Evolutionary conservation across 169 alveolate species (phyloP).

Genomic region (Plasmodium ovale): DNA sequence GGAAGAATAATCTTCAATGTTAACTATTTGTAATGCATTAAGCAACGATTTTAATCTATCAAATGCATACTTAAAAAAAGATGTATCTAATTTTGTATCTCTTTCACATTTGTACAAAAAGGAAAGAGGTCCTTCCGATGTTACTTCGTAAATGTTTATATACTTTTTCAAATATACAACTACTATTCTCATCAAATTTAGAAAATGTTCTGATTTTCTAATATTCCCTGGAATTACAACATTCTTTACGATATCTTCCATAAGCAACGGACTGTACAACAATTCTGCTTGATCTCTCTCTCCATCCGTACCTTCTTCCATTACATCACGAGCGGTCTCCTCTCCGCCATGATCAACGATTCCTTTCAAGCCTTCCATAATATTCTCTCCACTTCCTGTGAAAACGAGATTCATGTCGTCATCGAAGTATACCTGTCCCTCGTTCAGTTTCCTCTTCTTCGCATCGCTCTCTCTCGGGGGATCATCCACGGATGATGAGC

Average conservation of each 20-base stretch:
- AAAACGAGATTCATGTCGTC: background rate
- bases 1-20: constrained; percentile 87
- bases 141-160: constrained; percentile 88
- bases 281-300: constrained; percentile 80
- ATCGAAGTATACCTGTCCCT: background rate
- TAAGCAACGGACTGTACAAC: constrained; percentile 88
- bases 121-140: constrained; percentile 95
- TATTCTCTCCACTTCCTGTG: background rate
- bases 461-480: background rate
- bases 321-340: background rate
- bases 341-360: background rate
- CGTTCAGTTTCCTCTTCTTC: background rate
- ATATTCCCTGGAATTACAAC: constrained; percentile 94
- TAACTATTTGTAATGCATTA: constrained; percentile 88
- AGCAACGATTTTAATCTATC: constrained; percentile 85
- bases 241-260: constrained; percentile 82
- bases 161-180: constrained; percentile 92
- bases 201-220: constrained; percentile 95
- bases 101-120: constrained; percentile 88
- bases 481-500: too few relatives aligned
- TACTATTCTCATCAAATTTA: constrained; percentile 90
- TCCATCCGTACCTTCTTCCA: background rate
- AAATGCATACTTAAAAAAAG: constrained; percentile 83
- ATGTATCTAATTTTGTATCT: constrained; percentile 85
- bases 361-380: constrained; percentile 13